Conservation (phyloP, 2,329 filamentous ascomycete species). For the Malbranchea cinnamomea region DNA sequence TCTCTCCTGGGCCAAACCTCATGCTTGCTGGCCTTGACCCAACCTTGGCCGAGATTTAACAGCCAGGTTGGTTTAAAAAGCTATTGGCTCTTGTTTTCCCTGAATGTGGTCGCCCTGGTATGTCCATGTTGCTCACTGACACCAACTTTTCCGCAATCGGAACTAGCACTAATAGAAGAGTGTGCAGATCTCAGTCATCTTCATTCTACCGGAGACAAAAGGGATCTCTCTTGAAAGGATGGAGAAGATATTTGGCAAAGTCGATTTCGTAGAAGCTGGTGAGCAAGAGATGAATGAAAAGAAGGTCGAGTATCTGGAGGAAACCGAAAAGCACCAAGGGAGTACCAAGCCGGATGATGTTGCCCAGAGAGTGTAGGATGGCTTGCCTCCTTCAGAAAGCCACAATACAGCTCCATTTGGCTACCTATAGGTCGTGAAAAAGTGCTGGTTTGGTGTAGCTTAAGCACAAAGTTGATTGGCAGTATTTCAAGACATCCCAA, state of each 20-base stretch:
- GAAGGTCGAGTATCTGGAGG: conserved; percentile 13
- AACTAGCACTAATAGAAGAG: neutral
- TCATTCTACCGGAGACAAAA: conserved; percentile 23
- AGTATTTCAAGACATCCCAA: no score
- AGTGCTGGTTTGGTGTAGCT: no score
- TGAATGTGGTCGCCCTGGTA: conserved; percentile 17
- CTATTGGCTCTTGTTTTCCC: conserved; percentile 27
- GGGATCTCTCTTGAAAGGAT: conserved; percentile 21
- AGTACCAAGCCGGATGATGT: no score
- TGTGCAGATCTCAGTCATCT: conserved; percentile 17
- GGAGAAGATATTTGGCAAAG: conserved; percentile 22
- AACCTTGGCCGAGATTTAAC: conserved; percentile 28
- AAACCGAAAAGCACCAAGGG: no score
- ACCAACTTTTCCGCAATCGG: neutral
- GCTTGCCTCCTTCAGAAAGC: no score
- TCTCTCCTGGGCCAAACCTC: conserved; percentile 23
- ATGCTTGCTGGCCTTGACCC: conserved; percentile 24
- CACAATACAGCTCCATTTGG: no score
- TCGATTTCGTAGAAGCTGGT: conserved; percentile 24
- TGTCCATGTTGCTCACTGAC: neutral
- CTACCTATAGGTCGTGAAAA: no score
- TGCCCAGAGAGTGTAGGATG: no score
- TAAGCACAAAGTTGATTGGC: no score
- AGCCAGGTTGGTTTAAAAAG: conserved; percentile 21
- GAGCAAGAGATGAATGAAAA: conserved; percentile 18